These are phyloP conservation scores for Exophiala viscosa DNA, from an alignment of 2,329 filamentous ascomycete species.

Conservation along the genomic window DNA sequence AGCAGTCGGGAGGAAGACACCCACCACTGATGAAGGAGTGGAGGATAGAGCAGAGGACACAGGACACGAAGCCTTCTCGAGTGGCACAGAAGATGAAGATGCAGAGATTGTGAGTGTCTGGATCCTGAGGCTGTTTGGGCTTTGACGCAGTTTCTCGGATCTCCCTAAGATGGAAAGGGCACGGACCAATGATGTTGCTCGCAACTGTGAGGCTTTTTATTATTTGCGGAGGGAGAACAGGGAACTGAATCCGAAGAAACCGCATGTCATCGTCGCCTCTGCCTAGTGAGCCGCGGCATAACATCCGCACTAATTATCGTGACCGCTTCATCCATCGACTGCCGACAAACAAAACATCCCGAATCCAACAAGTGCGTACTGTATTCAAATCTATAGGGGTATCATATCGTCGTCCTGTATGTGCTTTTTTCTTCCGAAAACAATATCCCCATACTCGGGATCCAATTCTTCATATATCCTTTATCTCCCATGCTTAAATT, in stretches of 20 bases:
- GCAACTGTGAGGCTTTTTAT: neutral
- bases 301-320: neutral
- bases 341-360: neutral
- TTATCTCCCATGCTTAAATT: conserved; percentile 25
- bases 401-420: conserved; percentile 13
- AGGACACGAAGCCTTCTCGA: neutral
- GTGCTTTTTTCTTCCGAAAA: conserved; percentile 3
- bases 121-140: neutral
- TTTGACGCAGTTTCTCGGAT: neutral
- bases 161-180: neutral
- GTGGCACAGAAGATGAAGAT: neutral
- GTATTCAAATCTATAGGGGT: conserved; percentile 16
- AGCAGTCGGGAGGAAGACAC: conserved; percentile 3
- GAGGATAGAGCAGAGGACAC: neutral
- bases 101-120: neutral
- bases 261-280: neutral
- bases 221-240: neutral
- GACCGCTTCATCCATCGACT: neutral
- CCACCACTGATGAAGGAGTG: conserved; percentile 12
- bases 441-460: too few species aligned
- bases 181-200: neutral
- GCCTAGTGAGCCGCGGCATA: neutral
- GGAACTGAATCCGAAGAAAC: neutral
- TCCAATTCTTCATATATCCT: too few species aligned
- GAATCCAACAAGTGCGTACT: neutral